These are phyloP conservation scores for Elsinoe ampelina DNA, from an alignment of 2,329 filamentous ascomycete species.

Conservation along the genomic window DNA sequence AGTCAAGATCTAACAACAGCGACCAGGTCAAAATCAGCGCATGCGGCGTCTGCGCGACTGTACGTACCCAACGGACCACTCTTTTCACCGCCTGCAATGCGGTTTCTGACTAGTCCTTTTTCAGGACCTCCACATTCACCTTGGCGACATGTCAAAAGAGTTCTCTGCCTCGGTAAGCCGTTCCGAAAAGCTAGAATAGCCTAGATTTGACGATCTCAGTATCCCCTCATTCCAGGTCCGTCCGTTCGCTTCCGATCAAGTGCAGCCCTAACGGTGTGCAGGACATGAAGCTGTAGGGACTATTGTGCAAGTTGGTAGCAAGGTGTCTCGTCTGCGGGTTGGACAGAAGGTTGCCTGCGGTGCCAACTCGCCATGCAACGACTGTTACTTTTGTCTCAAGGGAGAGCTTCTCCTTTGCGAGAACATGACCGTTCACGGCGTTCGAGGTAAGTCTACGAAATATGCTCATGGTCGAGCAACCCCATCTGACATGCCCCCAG, in stretches of 20 bases:
- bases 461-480: neutral
- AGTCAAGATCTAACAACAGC: neutral
- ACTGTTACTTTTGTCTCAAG: conserved; percentile 65
- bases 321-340: conserved; percentile 51
- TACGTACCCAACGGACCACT: conserved; percentile 9
- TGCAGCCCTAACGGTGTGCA: conserved; percentile 14
- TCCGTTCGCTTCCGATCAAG: neutral
- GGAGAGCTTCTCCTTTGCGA: conserved; percentile 61
- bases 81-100: conserved; percentile 1
- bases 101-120: conserved; percentile 1
- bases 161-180: conserved; percentile 36
- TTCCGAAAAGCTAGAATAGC: conserved; percentile 11
- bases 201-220: conserved; percentile 13
- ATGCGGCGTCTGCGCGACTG: conserved; percentile 16
- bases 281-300: conserved; percentile 61
- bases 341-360: conserved; percentile 55
- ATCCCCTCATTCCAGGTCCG: conserved; percentile 18
- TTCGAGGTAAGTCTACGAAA: conserved; percentile 33
- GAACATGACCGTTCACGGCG: conserved; percentile 57
- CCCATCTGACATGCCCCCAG: conserved; percentile 23
- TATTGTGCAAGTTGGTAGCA: conserved; percentile 49
- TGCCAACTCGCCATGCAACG: conserved; percentile 58
- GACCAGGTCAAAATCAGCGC: conserved; percentile 15
- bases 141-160: conserved; percentile 43
- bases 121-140: conserved; percentile 49